phyloP scores from a whole-genome alignment of 1,284 basidiomycete species.

The Gymnopus androsaceus region DNA sequence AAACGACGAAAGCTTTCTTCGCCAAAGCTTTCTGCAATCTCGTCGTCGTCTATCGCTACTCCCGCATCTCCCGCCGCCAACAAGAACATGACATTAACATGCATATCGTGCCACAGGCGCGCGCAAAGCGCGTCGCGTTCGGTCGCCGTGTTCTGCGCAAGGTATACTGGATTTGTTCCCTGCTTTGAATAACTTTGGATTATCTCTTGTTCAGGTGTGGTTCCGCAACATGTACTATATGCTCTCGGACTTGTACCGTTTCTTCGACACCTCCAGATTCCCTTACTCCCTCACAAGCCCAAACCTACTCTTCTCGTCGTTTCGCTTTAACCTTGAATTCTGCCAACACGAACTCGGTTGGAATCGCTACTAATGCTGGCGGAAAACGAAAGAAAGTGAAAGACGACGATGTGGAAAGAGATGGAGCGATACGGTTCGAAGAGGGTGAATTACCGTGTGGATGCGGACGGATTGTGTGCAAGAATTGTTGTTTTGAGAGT shows the following conservation, averaged over 20 bases:
- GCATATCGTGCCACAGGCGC: constrained; percentile 1
- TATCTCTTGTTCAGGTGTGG: not conserved
- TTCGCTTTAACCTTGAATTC: constrained; percentile 1
- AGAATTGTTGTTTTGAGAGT: constrained; percentile 9
- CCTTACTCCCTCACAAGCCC: not conserved
- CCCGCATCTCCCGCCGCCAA: not conserved
- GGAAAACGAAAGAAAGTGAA: constrained; percentile 3
- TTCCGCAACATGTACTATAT: constrained; percentile 3
- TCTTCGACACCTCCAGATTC: not conserved
- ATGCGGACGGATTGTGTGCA: constrained; percentile 9
- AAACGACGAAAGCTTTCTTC: constrained; percentile 5
- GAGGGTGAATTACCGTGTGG: not conserved
- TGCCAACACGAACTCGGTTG: constrained; percentile 5
- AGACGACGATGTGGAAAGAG: not conserved
- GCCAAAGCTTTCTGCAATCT: not conserved
- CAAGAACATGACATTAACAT: not conserved
- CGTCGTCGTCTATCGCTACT: not conserved
- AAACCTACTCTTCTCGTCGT: not conserved
- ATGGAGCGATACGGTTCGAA: not conserved
- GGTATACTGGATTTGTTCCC: not conserved
- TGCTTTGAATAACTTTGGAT: not conserved
- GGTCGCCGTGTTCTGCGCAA: constrained; percentile 1
- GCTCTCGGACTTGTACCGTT: constrained; percentile 1
- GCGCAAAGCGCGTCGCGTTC: constrained; percentile 2
- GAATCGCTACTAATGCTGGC: not conserved